Base-by-base conservation (phyloP, 75 land plant species). In the Pinus taeda region DNA sequence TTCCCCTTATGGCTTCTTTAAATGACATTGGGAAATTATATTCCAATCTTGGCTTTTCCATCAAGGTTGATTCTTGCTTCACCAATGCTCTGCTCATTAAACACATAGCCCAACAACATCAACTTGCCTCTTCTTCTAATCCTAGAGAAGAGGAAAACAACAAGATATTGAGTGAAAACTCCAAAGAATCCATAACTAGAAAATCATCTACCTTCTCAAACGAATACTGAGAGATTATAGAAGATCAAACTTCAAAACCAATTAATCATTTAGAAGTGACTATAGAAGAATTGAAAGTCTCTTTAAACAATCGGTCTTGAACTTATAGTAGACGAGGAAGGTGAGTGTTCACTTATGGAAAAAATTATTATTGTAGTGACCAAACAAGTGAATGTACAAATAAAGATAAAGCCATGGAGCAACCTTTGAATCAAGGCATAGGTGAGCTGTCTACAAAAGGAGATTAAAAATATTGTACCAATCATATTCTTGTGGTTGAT, bases 311-410 rank as follows among this genome's bases (percentile, higher is more conserved):
- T 13, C 73, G 75, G 22, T 60, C 56, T 59, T 49, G 57, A 37
- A 42, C 67, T 61, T 81, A 87, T 1, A 94, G 85, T 74, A 78
- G 90, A 37, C 93, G 97, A 62, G 98, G 98, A 64, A 81, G 97
- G 60, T 97, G 98, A 21, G 81, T 95, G 17, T 96, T 96, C 80
- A 83, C 92, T 45, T 94, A 88, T 65, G 86, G 88, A 15, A 84
- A 81, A 26, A 63, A 62, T 39, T 89, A 86, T 4, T 22, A 92
- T 75, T 89, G 92, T 67, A 90, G 92, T 83, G 99, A 97, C 59
- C 45, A 79, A 26, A 24, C 66, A 11, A 56, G 66, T 73, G 86
- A 84, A 73, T n/a, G 49, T 15, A 73, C 58, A 22, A 24, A 26
- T 7, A 24, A 24, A 58, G 76, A 49, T 22, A 30, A 66, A n/a